Conservation (phyloP, 2,329 filamentous ascomycete genomes). For the Exophiala lecanii-corni region DNA sequence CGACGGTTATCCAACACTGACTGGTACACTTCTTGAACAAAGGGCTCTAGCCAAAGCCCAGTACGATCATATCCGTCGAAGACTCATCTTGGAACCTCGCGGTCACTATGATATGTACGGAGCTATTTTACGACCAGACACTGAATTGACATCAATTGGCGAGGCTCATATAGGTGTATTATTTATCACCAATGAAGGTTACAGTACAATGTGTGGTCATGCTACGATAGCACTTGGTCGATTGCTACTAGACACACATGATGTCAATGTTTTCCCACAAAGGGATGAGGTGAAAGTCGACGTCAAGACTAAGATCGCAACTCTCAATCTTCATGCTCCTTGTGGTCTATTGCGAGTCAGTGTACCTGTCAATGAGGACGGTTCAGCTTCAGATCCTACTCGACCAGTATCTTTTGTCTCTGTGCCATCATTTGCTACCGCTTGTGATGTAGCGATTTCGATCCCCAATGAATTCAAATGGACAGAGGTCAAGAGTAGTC, state of each 20-base stretch:
- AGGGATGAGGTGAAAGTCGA: slow-evolving; percentile 33
- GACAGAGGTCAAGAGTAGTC: slow-evolving; percentile 32
- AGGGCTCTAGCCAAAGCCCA: slow-evolving; percentile 36
- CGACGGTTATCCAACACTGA: slow-evolving; percentile 36
- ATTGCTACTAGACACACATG: slow-evolving; percentile 40
- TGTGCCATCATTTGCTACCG: slow-evolving; percentile 40
- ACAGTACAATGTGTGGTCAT: slow-evolving; percentile 50
- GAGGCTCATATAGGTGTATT: slow-evolving; percentile 47
- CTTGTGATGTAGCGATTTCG: slow-evolving; percentile 29
- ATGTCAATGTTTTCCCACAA: slow-evolving; percentile 37
- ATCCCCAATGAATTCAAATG: slow-evolving; percentile 33
- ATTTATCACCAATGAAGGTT: slow-evolving; percentile 47
- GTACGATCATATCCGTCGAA: slow-evolving; percentile 39
- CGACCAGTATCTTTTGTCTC: slow-evolving; percentile 40
- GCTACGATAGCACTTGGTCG: slow-evolving; percentile 48
- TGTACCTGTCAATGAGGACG: slow-evolving; percentile 34
- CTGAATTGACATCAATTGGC: slow-evolving; percentile 37
- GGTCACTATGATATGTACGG: slow-evolving; percentile 52
- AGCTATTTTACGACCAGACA: slow-evolving; percentile 41
- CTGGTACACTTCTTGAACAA: slow-evolving; percentile 40
- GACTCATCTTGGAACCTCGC: slow-evolving; percentile 45
- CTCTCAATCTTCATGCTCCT: slow-evolving; percentile 41
- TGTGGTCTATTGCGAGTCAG: slow-evolving; percentile 41
- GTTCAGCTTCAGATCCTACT: slow-evolving; percentile 33
- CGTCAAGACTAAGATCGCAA: slow-evolving; percentile 23